A percentile compares a stretch with the other conserved stretches of the same genome.
phyloP scores from a whole-genome alignment of 495 filamentous ascomycete species.

The Xylaria flabelliformis region DNA sequence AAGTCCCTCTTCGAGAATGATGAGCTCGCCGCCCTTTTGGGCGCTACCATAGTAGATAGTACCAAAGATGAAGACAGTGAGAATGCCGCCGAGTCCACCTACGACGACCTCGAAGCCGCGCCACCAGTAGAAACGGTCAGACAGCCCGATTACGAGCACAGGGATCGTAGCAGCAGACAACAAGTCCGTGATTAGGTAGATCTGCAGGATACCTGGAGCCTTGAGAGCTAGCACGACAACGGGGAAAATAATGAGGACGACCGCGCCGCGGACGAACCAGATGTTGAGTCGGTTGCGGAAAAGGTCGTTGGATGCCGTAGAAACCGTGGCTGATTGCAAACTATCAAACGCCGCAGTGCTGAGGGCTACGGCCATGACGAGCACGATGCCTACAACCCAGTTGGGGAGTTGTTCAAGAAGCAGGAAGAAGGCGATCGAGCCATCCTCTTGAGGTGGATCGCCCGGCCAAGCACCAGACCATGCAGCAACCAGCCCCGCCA shows the following conservation, averaged over 20 bases:
- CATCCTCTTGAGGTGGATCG: slow-evolving; percentile 59
- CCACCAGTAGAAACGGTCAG: slow-evolving; percentile 69
- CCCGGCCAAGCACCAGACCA: slow-evolving; percentile 72
- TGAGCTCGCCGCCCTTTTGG: slow-evolving; percentile 65
- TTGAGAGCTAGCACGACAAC: slow-evolving; percentile 73
- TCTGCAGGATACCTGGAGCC: slow-evolving; percentile 72
- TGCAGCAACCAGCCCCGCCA: slow-evolving; percentile 71
- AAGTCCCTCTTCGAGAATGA: slow-evolving; percentile 72
- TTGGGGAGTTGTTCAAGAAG: slow-evolving; percentile 70
- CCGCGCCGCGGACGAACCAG: slow-evolving; percentile 68
- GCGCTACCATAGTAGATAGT: slow-evolving; percentile 71
- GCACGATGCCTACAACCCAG: slow-evolving; percentile 77
- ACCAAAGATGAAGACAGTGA: slow-evolving; percentile 79
- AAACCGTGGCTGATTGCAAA: slow-evolving; percentile 78
- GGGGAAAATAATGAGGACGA: slow-evolving; percentile 72
- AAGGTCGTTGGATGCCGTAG: slow-evolving; percentile 75
- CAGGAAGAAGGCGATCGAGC: slow-evolving; percentile 74
- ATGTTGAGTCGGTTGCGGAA: slow-evolving; percentile 77
- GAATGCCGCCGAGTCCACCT: slow-evolving; percentile 72
- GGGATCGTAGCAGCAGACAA: slow-evolving; percentile 74
- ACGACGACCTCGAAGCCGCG: slow-evolving; percentile 75
- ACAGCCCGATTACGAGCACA: slow-evolving; percentile 69
- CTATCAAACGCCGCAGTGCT: slow-evolving; percentile 77
- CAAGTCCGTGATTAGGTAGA: slow-evolving; percentile 78
- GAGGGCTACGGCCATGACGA: slow-evolving; percentile 76